These are phyloP conservation scores for Moesziomyces sp. DNA, from an alignment of 1,284 basidiomycete species.

Conservation along the genomic window DNA sequence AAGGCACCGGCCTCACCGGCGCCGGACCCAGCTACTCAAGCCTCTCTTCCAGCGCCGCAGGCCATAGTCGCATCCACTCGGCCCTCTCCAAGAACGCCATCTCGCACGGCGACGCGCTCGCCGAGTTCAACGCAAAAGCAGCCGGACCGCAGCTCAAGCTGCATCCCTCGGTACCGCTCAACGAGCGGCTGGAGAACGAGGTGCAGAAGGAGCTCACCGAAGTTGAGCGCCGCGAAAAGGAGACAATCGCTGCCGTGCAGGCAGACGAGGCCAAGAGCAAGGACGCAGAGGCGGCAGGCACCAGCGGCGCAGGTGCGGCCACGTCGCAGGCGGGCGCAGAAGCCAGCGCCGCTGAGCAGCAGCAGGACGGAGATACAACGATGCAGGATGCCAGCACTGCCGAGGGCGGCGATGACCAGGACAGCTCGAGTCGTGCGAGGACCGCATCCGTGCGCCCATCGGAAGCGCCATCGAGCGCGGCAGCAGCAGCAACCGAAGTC, in stretches of 20 bases:
- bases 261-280: slow-evolving; percentile 40
- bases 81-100: slow-evolving; percentile 51
- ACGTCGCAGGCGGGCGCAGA: slow-evolving; percentile 11
- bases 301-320: slow-evolving; percentile 1
- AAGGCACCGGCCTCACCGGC: slow-evolving; percentile 66
- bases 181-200: slow-evolving; percentile 61
- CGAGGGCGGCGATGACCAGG: slow-evolving; percentile 15
- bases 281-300: slow-evolving; percentile 19
- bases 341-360: slow-evolving; percentile 4
- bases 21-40: slow-evolving; percentile 54
- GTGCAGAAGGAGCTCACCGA: slow-evolving; percentile 60
- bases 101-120: slow-evolving; percentile 57
- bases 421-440: slow-evolving; percentile 13
- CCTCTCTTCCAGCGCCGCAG: slow-evolving; percentile 19
- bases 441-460: slow-evolving; percentile 33
- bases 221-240: slow-evolving; percentile 43
- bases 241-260: slow-evolving; percentile 31
- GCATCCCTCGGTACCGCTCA: slow-evolving; percentile 58
- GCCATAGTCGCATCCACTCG: slow-evolving; percentile 37
- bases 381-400: slow-evolving; percentile 31
- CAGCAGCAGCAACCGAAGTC: slow-evolving; percentile 6
- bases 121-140: slow-evolving; percentile 61
- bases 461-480: slow-evolving; percentile 19
- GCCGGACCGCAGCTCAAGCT: slow-evolving; percentile 66
- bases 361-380: slow-evolving; percentile 36